These are phyloP conservation scores for Euphorbia lathyris DNA, from an alignment of 345 rosid species.

Conservation along the genomic window DNA sequence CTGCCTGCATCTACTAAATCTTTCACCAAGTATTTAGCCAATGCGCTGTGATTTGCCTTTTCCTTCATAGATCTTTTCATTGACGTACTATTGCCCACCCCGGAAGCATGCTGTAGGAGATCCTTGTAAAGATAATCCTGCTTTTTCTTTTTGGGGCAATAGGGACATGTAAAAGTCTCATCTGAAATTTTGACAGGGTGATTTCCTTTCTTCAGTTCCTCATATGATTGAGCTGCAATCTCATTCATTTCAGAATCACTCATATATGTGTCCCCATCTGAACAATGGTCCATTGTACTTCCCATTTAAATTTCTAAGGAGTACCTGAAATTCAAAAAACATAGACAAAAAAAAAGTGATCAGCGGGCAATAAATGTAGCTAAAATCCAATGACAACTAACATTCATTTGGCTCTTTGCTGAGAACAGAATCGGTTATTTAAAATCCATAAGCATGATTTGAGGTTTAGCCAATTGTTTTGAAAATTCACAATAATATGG, in stretches of 20 bases:
- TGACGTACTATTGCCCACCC: slow-evolving; percentile 79
- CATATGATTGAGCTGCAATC: slow-evolving; percentile 48
- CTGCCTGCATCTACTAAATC: slow-evolving; percentile 32
- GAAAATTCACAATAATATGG: not conserved
- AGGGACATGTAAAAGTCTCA: slow-evolving; percentile 68
- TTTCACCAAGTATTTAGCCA: slow-evolving; percentile 64
- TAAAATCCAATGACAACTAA: not conserved
- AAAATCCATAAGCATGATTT: not conserved
- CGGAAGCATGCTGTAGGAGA: slow-evolving; percentile 94
- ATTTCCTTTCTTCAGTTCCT: slow-evolving; percentile 72
- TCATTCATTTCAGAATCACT: slow-evolving; percentile 55
- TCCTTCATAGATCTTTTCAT: slow-evolving; percentile 63
- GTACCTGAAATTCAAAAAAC: slow-evolving; percentile 2
- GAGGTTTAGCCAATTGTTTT: too few species aligned
- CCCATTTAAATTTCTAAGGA: slow-evolving; percentile 6
- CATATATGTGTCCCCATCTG: slow-evolving; percentile 32
- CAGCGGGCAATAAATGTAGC: not conserved
- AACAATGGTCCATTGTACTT: slow-evolving; percentile 11
- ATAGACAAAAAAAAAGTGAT: not conserved
- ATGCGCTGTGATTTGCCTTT: slow-evolving; percentile 82
- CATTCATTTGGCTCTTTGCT: not conserved
- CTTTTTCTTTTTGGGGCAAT: slow-evolving; percentile 70
- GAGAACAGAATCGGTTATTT: not conserved
- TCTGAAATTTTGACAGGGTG: slow-evolving; percentile 50
- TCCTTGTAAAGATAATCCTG: slow-evolving; percentile 57